These are phyloP conservation scores for Cyclostephanos tholiformis DNA, from an alignment of 108 stramenopile genomes.

Conservation along the genomic window DNA sequence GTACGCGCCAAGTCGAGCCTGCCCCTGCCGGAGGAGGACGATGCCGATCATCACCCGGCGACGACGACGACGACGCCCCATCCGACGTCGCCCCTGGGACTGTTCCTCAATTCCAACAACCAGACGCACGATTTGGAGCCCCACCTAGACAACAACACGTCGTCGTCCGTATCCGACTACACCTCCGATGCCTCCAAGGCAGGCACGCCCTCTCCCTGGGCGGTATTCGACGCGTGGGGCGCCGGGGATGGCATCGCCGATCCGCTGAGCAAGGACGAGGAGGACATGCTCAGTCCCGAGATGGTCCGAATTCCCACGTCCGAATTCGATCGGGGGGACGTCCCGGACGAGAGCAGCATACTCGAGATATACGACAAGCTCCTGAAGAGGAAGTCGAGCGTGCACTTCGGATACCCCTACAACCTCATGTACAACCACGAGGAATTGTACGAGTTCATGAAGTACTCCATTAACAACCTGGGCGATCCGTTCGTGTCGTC, in stretches of 20 bases:
- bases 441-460: constrained; percentile 85
- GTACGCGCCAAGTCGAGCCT: constrained; percentile 28
- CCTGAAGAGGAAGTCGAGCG: constrained; percentile 64
- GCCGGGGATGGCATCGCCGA: constrained; percentile 64
- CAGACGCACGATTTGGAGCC: constrained; percentile 6
- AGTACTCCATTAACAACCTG: constrained; percentile 90
- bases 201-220: constrained; percentile 88
- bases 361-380: constrained; percentile 73
- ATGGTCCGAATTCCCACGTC: constrained; percentile 72
- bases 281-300: constrained; percentile 49
- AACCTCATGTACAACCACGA: constrained; percentile 90
- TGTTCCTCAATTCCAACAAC: constrained; percentile 1
- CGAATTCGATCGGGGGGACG: constrained; percentile 31
- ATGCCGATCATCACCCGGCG: background rate
- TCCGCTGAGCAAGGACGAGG: constrained; percentile 51
- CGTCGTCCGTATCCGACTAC: constrained; percentile 43
- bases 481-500: constrained; percentile 87
- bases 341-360: constrained; percentile 74
- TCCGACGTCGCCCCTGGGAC: background rate
- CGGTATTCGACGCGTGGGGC: constrained; percentile 92
- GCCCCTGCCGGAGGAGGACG: constrained; percentile 31
- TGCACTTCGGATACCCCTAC: constrained; percentile 90
- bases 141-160: constrained; percentile 53
- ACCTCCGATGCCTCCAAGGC: constrained; percentile 57
- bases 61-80: too few species aligned